Percentiles rank a stretch among this genome's conserved stretches.
phyloP scores from a whole-genome alignment of 2,329 filamentous ascomycete species.

The Cucurbitaria berberidis region DNA sequence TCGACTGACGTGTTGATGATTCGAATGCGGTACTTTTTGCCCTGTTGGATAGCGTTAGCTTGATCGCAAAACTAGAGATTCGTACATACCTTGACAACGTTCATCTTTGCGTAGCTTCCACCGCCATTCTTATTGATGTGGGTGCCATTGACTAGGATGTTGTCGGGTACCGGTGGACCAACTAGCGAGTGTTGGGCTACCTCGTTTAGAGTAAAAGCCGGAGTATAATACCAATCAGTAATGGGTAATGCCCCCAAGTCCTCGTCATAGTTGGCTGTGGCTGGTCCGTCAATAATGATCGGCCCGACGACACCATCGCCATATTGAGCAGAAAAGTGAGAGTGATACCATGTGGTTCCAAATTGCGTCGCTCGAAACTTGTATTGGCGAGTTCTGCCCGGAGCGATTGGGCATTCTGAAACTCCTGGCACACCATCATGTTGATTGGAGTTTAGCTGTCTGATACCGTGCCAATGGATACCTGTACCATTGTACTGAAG shows the following conservation, averaged over 20 bases:
- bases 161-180: slow-evolving; percentile 53
- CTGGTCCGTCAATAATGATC: slow-evolving; percentile 52
- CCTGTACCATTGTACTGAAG: slow-evolving; percentile 55
- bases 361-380: slow-evolving; percentile 61
- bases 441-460: slow-evolving; percentile 47
- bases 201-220: slow-evolving; percentile 39
- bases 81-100: slow-evolving; percentile 42
- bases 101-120: slow-evolving; percentile 44
- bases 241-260: slow-evolving; percentile 67
- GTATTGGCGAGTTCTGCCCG: slow-evolving; percentile 64
- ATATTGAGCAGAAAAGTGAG: slow-evolving; percentile 52
- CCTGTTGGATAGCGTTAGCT: slow-evolving; percentile 26
- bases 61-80: neutral
- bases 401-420: slow-evolving; percentile 70
- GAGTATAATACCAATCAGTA: slow-evolving; percentile 66
- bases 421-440: slow-evolving; percentile 63
- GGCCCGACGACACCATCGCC: slow-evolving; percentile 52
- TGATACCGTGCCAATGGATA: slow-evolving; percentile 60
- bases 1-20: slow-evolving; percentile 61
- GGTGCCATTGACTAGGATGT: slow-evolving; percentile 61
- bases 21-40: slow-evolving; percentile 63
- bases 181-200: slow-evolving; percentile 39
- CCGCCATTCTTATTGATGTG: slow-evolving; percentile 55
- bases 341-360: slow-evolving; percentile 54
- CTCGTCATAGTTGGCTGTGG: slow-evolving; percentile 58